Base-by-base conservation (phyloP, 352 stramenopile genomes). In the Phytophthora foliorum region DNA sequence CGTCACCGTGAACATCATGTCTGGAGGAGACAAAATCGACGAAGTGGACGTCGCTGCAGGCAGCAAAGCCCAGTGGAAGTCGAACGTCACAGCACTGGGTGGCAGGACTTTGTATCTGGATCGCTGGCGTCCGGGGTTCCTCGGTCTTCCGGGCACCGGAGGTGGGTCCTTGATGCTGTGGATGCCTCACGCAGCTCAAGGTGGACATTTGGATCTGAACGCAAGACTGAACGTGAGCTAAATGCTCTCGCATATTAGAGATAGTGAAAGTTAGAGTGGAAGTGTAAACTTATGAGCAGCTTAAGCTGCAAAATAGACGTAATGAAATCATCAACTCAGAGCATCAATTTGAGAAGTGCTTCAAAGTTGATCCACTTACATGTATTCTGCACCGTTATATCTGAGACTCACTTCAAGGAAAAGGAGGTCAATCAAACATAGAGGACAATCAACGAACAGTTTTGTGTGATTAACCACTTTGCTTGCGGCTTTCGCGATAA, bases 61-160 rank as follows among this genome's bases (percentile, higher is more conserved):
- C 6, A 24, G 56, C 24, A 81, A 61, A 13, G 77, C 78, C 1
- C 53, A 31, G 25, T 89, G 80, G 79, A 77, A 67, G 4, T 75
- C 74, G 19, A 74, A 59, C 4, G 46, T 88, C 10, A 24, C 42
- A 0, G 64, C 72, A 24, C 42, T 92, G 44, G 63, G 64, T 6
- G 69, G 65, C 56, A 89, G 86, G 76, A 93, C 85, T 10, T 22
- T 91, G 48, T 93, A 90, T 72, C 24, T 91, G 53, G 82, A 90
- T 75, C 82, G 82, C 44, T 90, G 78, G 78, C 82, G 82, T 22
- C 66, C 71, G 6, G 81, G 76, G 9, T 77, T 89, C 49, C 65
- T 89, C 6, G 78, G 81, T 46, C 59, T 92, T 19, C 81, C 82
- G 10, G 69, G 77, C 7, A 86, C 82, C 0, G 78, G 75, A 11